phyloP scores from a whole-genome alignment of 1,284 basidiomycete species.

The Peniophora sp. region DNA sequence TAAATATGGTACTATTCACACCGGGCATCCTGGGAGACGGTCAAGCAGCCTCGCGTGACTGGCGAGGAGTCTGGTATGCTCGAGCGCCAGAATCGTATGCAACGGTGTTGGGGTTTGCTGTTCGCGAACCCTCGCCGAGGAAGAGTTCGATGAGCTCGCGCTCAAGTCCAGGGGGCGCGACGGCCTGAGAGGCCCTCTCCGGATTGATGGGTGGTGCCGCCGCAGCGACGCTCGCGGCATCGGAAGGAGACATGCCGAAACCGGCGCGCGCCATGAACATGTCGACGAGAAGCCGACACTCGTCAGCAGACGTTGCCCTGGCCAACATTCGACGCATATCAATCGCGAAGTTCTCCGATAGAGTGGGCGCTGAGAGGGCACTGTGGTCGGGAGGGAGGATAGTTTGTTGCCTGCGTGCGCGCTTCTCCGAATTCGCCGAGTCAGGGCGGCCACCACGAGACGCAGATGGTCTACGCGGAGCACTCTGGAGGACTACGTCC shows the following conservation, averaged over 20 bases:
- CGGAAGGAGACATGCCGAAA: slow-evolving; percentile 9
- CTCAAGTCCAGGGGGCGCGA: slow-evolving; percentile 16
- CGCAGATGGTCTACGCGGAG: background rate
- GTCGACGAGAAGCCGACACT: slow-evolving; percentile 78
- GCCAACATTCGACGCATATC: slow-evolving; percentile 67
- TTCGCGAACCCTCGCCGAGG: slow-evolving; percentile 16
- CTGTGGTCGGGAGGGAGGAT: background rate
- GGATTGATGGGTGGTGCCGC: slow-evolving; percentile 7
- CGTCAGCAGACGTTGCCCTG: slow-evolving; percentile 66
- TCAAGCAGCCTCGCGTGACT: too few species aligned
- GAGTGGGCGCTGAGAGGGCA: background rate
- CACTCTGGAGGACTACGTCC: background rate
- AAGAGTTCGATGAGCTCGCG: slow-evolving; percentile 20
- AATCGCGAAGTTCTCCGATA: slow-evolving; percentile 34
- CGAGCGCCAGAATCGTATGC: too few species aligned
- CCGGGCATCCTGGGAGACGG: too few species aligned
- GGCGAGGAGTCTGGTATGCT: too few species aligned
- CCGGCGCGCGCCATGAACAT: slow-evolving; percentile 70
- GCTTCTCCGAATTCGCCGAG: background rate
- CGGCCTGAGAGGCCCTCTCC: background rate
- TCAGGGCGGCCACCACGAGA: background rate
- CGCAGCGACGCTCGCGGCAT: slow-evolving; percentile 5
- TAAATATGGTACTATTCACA: too few species aligned
- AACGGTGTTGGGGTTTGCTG: too few species aligned
- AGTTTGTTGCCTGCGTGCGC: background rate